Percentiles rank a stretch among this genome's conserved stretches.
Conservation (phyloP, 139 green algal species). For the Astrephomene gubernaculifera region DNA sequence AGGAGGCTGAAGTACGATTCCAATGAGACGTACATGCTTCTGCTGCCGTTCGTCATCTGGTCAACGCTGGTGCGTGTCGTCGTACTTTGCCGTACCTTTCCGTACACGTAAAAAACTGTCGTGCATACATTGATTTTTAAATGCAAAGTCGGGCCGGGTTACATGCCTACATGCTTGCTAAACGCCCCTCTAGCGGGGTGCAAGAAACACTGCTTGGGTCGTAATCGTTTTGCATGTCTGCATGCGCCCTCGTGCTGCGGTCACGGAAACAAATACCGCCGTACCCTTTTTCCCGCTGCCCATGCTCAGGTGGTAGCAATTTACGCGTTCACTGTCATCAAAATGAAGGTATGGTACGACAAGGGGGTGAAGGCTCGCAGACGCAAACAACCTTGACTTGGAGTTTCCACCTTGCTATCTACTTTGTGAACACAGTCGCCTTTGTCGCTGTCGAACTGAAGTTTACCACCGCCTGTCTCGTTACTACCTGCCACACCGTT, state of each 20-base stretch:
- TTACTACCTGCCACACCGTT: neutral
- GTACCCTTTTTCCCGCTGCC: too few relatives aligned
- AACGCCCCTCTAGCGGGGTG: too few relatives aligned
- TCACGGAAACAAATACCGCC: too few relatives aligned
- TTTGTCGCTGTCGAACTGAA: neutral
- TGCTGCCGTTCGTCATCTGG: conserved; percentile 8
- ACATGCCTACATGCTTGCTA: too few relatives aligned
- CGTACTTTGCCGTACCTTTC: too few relatives aligned
- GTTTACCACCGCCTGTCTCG: neutral
- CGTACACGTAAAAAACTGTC: too few relatives aligned
- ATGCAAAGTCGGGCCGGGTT: too few relatives aligned
- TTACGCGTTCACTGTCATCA: neutral
- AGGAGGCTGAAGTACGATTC: neutral
- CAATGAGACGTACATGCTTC: neutral
- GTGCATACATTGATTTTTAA: too few relatives aligned
- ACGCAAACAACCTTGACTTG: neutral
- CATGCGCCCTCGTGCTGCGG: too few relatives aligned
- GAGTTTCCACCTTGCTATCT: neutral
- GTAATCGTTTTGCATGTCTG: too few relatives aligned
- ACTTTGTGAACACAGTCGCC: neutral
- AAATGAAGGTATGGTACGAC: neutral
- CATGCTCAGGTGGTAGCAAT: neutral
- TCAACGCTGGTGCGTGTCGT: neutral
- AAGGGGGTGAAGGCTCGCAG: neutral
- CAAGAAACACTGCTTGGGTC: too few relatives aligned